These are phyloP conservation scores for Pichia nanzhaoensis DNA, from an alignment of 805 yeast species.

Conservation along the genomic window DNA sequence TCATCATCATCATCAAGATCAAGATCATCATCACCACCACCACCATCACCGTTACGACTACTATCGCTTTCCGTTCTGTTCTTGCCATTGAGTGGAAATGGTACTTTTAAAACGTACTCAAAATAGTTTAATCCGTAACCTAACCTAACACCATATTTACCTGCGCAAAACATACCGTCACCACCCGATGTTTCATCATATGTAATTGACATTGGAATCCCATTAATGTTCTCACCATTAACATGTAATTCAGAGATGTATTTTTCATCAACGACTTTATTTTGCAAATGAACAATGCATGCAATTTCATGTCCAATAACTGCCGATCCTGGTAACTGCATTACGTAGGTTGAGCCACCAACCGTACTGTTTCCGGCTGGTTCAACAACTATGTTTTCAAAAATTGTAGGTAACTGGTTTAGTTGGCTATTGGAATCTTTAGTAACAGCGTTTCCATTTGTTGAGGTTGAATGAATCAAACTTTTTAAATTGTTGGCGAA, in stretches of 20 bases:
- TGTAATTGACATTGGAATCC: conserved; percentile 35
- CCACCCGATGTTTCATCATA: conserved; percentile 23
- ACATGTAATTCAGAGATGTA: conserved; percentile 34
- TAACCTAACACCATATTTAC: conserved; percentile 30
- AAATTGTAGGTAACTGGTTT: conserved; percentile 1
- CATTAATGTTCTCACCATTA: conserved; percentile 39
- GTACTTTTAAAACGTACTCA: conserved; percentile 31
- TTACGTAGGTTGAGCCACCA: conserved; percentile 34
- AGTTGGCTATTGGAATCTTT: neutral
- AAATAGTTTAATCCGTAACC: conserved; percentile 41
- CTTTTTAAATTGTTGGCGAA: conserved; percentile 1
- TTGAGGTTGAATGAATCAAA: too few species aligned
- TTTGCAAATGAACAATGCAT: conserved; percentile 38
- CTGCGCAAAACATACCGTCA: conserved; percentile 23
- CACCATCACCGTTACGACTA: neutral
- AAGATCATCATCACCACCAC: neutral
- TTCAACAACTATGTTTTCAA: conserved; percentile 27
- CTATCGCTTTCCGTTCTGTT: neutral
- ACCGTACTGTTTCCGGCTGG: conserved; percentile 28
- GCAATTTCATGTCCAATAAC: conserved; percentile 36
- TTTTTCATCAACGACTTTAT: conserved; percentile 32
- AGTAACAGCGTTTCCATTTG: neutral
- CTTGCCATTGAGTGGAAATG: conserved; percentile 19
- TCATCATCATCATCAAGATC: neutral
- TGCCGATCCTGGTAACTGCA: conserved; percentile 42